A percentile compares a stretch with the other conserved stretches of the same genome.
Conservation (phyloP, 192 early-diverging fungal genomes). For the Mortierella alpina region DNA sequence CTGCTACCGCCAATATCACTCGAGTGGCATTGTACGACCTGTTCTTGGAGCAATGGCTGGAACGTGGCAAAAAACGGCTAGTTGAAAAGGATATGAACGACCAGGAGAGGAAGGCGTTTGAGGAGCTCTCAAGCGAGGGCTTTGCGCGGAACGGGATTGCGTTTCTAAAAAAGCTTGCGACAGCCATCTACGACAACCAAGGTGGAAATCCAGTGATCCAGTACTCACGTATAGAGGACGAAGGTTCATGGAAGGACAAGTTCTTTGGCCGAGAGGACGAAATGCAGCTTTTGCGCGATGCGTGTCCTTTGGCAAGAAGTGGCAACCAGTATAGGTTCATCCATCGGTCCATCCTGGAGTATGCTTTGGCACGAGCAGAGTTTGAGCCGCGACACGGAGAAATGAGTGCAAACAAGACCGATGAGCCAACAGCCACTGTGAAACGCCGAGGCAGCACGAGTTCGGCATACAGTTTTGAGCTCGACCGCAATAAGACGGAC, state of each 20-base stretch:
- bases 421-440: too few relatives aligned
- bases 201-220: background rate
- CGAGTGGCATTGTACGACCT: background rate
- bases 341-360: background rate
- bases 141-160: background rate
- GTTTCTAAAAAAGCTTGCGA: background rate
- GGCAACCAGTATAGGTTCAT: background rate
- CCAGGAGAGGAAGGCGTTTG: background rate
- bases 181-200: conserved; percentile 1
- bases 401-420: too few relatives aligned
- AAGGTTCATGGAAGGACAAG: background rate
- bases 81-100: background rate
- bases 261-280: background rate
- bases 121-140: background rate
- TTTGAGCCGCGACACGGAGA: background rate
- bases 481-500: too few relatives aligned
- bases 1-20: background rate
- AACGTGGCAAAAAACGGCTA: background rate
- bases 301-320: background rate
- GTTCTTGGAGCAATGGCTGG: background rate
- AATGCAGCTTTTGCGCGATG: background rate
- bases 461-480: too few relatives aligned
- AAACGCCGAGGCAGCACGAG: too few relatives aligned
- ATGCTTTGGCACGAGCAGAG: background rate
- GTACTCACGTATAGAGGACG: background rate